These are phyloP conservation scores for Cryphonectria carpinicola DNA, from an alignment of 2,329 filamentous ascomycete species.

Conservation along the genomic window DNA sequence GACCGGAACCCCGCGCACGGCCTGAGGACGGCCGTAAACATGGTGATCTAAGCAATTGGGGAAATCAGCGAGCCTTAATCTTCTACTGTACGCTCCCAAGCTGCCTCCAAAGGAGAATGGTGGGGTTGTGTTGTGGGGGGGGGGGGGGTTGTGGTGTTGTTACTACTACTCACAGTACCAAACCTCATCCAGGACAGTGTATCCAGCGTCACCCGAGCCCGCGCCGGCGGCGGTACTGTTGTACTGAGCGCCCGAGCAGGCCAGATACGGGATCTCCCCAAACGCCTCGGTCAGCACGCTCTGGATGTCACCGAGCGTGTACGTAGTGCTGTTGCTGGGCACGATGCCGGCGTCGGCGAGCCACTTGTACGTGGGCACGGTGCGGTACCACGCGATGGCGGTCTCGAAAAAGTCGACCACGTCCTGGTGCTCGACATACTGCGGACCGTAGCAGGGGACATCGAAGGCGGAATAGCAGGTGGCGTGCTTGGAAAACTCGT, in stretches of 20 bases:
- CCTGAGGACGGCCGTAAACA: slow-evolving; percentile 61
- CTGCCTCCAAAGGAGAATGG: too few species aligned
- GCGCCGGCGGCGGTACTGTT: slow-evolving; percentile 63
- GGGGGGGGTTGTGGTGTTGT: background rate
- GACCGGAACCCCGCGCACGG: slow-evolving; percentile 48
- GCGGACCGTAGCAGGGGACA: slow-evolving; percentile 64
- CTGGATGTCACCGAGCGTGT: slow-evolving; percentile 58
- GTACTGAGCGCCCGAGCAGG: slow-evolving; percentile 63
- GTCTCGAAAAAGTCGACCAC: slow-evolving; percentile 68
- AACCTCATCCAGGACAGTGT: slow-evolving; percentile 62
- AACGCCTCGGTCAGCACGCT: slow-evolving; percentile 52
- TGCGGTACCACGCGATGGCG: slow-evolving; percentile 58
- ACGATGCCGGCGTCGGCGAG: slow-evolving; percentile 56
- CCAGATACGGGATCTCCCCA: slow-evolving; percentile 62
- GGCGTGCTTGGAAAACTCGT: slow-evolving; percentile 70
- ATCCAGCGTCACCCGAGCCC: slow-evolving; percentile 58
- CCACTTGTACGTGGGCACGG: slow-evolving; percentile 64
- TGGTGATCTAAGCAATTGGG: slow-evolving; percentile 49
- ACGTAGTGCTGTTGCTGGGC: slow-evolving; percentile 62
- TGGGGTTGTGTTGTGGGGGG: too few species aligned
- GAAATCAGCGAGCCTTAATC: background rate
- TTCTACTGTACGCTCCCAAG: background rate
- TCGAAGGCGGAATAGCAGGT: slow-evolving; percentile 72
- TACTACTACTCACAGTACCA: slow-evolving; percentile 57
- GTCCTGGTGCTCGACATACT: slow-evolving; percentile 59